Base-by-base conservation (phyloP, 2,329 filamentous ascomycete species). In the Berkeleyomyces basicola region DNA sequence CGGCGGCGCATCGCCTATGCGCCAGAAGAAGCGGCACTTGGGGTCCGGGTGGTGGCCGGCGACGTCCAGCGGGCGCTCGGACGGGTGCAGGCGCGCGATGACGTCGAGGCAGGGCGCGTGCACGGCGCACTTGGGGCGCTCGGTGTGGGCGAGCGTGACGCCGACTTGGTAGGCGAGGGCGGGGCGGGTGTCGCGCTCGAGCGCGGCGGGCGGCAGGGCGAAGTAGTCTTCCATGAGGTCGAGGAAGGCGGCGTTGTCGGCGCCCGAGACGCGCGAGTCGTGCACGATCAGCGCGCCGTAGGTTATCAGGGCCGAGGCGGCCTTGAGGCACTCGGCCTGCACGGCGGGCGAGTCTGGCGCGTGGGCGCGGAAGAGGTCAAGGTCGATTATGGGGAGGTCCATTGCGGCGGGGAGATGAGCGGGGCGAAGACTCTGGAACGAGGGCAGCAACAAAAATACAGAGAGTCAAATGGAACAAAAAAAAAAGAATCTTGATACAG, bases 141-240 rank as follows among this genome's bases (percentile, higher is more conserved):
- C 81, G 1, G 81, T 84, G 71, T 82, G 81, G 67, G 82, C 81
- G 62, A 84, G 77, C 40, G 81, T 84, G 49, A 82, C 81, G 66
- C 81, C 81, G 59, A 84, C 76, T 72, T 84, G 81, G 72, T 82
- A 83, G 68, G 77, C 76, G 36, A 83, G 72, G 68, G 79, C 78
- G 4, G 81, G 81, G 2, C 80, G 76, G 72, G 82, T 79, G 67
- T 84, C 81, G 43, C 69, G 69, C 58, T 70, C 70, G 43, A 83
- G 74, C 2, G 68, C 70, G 7, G 70, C 74, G 16, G 73, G 72
- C 14, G 80, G 77, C 70, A 83, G 81, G 42, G 79, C 80, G 68
- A 84, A 84, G 74, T 84, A 84, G 73, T 83, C 80, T 71, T 84
- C 81, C n/a, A 83, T 76, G 44, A 84, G 74, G 70, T 84, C 80